Conservation (phyloP, 306 rosid species). For the Begonia loranthoides region DNA sequence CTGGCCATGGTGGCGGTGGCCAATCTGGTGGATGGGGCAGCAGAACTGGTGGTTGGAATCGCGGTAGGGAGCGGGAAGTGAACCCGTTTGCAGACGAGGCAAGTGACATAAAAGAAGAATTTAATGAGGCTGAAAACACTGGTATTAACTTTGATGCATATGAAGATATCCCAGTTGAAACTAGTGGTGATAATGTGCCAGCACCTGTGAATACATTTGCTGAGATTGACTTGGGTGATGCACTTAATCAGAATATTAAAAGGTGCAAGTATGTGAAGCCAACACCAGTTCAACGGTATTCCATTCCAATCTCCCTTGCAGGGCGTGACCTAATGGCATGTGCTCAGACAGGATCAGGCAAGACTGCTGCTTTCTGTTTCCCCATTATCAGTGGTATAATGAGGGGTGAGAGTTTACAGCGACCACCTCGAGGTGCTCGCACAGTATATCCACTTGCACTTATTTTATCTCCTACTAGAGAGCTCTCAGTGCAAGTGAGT, state of each 20-base stretch:
- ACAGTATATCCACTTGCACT: constrained; percentile 74
- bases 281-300: constrained; percentile 79
- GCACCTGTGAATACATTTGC: constrained; percentile 72
- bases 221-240: constrained; percentile 76
- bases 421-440: constrained; percentile 69
- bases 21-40: constrained; percentile 39
- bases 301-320: constrained; percentile 62
- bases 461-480: constrained; percentile 85
- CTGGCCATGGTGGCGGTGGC: constrained; percentile 35
- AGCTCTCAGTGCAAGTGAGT: constrained; percentile 81
- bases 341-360: too few relatives aligned
- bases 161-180: constrained; percentile 83
- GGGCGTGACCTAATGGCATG: constrained; percentile 90
- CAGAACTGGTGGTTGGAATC: constrained; percentile 54
- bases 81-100: constrained; percentile 59
- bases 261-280: constrained; percentile 82
- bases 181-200: constrained; percentile 67
- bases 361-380: constrained; percentile 86
- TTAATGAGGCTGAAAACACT: constrained; percentile 39
- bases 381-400: constrained; percentile 81
- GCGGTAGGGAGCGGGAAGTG: constrained; percentile 50
- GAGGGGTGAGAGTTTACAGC: constrained; percentile 47
- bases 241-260: constrained; percentile 52
- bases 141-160: constrained; percentile 79
- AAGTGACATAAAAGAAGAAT: constrained; percentile 21